Base-by-base conservation (phyloP, 768 basidiomycete genomes). In the Termitomyces sp. region DNA sequence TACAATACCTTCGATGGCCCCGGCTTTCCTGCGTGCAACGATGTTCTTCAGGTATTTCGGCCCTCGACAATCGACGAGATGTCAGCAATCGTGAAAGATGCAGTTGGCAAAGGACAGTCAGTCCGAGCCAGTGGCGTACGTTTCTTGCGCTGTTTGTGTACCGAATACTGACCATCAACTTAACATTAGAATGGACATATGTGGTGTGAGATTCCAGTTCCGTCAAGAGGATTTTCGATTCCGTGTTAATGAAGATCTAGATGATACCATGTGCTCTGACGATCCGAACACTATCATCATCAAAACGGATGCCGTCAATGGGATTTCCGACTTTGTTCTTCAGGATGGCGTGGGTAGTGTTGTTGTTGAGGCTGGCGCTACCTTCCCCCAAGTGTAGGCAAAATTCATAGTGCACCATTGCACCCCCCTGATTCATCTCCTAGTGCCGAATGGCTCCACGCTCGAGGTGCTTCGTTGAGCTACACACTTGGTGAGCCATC, bases 181-280 rank as follows among this genome's bases (percentile, higher is more conserved):
- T 2, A 34, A 45, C 16, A 40, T 19, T 23, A 74, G 73, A 74
- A 74, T 44, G 72, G 67, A 9, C 73, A 74, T 57, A 74, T 74
- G 73, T 73, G 72, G 73, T 73, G 73, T 73, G 54, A 57, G 71
- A 56, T 16, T 25, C 27, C 17, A 34, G 6, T 25, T 9, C 11
- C 43, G 3, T 29, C 8, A 16, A 23, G 19, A 12, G 29, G 11
- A 8, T 19, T 6, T 8, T 8, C 23, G 12, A n/a, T 17, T 7
- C 8, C 4, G 25, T 27, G 17, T 11, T 53, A 16, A 49, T 42
- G 16, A 40, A 2, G n/a, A 43, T 52, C 11, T 45, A 73, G 71
- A 71, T 52, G 70, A 74, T 50, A 74, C 72, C 32, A 73, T 74
- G 73, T 74, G 72, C 53, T 71, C 71, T 31, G 73, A 73, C 52